Evolutionary conservation across 2,329 filamentous ascomycete genomes (phyloP), one percentile per base, ranked within the genome.

Genomic region (Coniella vitis): DNA sequence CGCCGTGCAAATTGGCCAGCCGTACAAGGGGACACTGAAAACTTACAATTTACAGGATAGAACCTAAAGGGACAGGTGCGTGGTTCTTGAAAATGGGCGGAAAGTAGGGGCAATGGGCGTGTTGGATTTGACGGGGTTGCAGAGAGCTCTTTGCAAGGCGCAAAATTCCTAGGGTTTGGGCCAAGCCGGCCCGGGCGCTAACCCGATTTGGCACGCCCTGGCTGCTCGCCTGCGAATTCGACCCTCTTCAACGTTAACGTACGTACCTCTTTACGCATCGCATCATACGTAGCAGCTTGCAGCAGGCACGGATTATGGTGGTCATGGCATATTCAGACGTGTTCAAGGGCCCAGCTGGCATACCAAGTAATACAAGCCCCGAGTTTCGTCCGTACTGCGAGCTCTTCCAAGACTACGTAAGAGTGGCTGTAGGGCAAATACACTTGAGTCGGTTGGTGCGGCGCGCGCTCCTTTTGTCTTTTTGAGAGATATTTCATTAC

Each of bases 161-260:
- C 48, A 53, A 53, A 53, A 35, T 51, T 49, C 43, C 48, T 70
- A 71, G 69, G 69, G 69, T 67, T 71, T 69, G 65, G 63, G 65
- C 25, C 25, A 29, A 65, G 60, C 58, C 58, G 59, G 57, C 55
- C 57, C 50, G 53, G 60, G 20, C 51, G 64, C 65, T 69, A 68
- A 39, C 63, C 55, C 32, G 49, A 68, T 70, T 70, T 67, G 63
- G 67, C 65, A 70, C 66, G 65, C 66, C 38, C 37, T 21, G 19
- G n/a, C 12, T 21, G 43, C 34, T 20, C 25, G 14, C 39, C 21
- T 16, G 21, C n/a, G 4, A 17, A 16, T 25, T 16, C 25, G 38
- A 25, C 21, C 38, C 37, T 20, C 19, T 10, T 12, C 19, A 16
- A 5, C 14, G 8, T 17, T 7, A 10, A 35, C 38, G 35, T n/a